Evolutionary conservation across 2,329 filamentous ascomycete genomes (phyloP).

Genomic region (Ophiostoma sp.): DNA sequence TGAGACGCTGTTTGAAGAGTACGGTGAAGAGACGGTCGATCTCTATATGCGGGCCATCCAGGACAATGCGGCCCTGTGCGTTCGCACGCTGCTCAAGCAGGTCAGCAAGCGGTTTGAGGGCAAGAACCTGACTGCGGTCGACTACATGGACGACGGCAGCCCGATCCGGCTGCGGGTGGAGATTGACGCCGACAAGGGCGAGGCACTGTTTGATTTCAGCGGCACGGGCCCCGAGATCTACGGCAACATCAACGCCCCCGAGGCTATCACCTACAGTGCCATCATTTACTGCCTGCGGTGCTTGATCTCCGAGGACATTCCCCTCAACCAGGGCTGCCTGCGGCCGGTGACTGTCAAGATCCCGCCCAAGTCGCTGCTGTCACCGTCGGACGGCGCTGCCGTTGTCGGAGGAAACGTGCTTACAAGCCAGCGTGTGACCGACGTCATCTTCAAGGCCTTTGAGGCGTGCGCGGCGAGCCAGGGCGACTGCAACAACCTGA

Average conservation of each 20-base stretch:
- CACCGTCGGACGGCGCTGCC: constrained; percentile 68
- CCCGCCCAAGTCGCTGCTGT: constrained; percentile 66
- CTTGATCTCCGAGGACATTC: constrained; percentile 75
- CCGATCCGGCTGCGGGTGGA: constrained; percentile 70
- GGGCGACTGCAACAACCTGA: constrained; percentile 79
- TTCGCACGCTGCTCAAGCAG: constrained; percentile 65
- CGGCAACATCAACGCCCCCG: constrained; percentile 70
- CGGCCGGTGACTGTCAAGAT: constrained; percentile 70
- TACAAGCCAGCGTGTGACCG: constrained; percentile 73
- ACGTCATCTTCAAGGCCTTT: constrained; percentile 78
- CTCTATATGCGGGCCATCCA: constrained; percentile 83
- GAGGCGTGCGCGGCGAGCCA: constrained; percentile 71
- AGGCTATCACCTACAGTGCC: constrained; percentile 70
- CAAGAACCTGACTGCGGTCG: constrained; percentile 64
- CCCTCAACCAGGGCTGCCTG: constrained; percentile 80
- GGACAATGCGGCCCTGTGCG: constrained; percentile 70
- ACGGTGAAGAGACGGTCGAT: constrained; percentile 69
- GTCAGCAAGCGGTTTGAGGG: constrained; percentile 62
- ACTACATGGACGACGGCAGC: constrained; percentile 84
- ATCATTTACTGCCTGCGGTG: constrained; percentile 83
- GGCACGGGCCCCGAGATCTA: constrained; percentile 73
- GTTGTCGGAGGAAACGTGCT: constrained; percentile 81
- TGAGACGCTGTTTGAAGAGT: constrained; percentile 67
- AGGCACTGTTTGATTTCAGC: constrained; percentile 70
- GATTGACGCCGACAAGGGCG: constrained; percentile 68